Evolutionary conservation across 2,329 filamentous ascomycete species (phyloP), one percentile per base, ranked within the genome.

Genomic region (Aspergillus eucalypticola): DNA sequence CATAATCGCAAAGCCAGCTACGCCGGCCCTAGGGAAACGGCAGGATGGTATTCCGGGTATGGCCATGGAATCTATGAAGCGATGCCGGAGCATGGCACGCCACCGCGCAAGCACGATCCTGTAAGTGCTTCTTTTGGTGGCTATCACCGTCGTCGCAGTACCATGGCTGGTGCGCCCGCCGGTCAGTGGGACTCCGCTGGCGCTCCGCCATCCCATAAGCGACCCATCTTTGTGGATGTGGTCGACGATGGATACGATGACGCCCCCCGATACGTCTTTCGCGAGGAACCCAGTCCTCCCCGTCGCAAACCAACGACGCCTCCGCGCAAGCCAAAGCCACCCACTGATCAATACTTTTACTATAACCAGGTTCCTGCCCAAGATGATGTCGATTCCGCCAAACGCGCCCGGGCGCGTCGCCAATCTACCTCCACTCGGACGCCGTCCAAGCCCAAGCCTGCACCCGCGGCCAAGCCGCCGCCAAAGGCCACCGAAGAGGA

Each of bases 401-500:
- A 76, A 64, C 81, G 74, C 63, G 79, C 79, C 63, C 83, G 79
- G 64, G 74, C 79, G 62, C 84, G 83, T 69, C 85, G 80, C 64
- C 79, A 84, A 64, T 85, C 84, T 27, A 81, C 83, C 62, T 79
- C 82, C 35, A 79, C 78, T 54, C 79, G 79, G 59, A 76, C 78
- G 2, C 72, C 77, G 1, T 77, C 69, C 46, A 73, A 79, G 73
- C 73, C 80, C 68, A 79, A 78, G 66, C 71, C 74, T 8, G 27
- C 60, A 11, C 57, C 71, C 11, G 64, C 72, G 25, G 67, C 74
- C 5, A 76, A 78, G 57, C 69, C 77, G 6, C 72, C 79, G 49
- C 77, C 77, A 51, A 78, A 81, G 69, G 87, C 87, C 60, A 88
- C 86, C 48, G 86, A 85, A 74, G 89, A 91, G 58, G 86, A 89